A percentile compares a stretch with the other conserved stretches of the same genome.
phyloP scores from a whole-genome alignment of 2,329 filamentous ascomycete genomes.

The Penicillium sp. region DNA sequence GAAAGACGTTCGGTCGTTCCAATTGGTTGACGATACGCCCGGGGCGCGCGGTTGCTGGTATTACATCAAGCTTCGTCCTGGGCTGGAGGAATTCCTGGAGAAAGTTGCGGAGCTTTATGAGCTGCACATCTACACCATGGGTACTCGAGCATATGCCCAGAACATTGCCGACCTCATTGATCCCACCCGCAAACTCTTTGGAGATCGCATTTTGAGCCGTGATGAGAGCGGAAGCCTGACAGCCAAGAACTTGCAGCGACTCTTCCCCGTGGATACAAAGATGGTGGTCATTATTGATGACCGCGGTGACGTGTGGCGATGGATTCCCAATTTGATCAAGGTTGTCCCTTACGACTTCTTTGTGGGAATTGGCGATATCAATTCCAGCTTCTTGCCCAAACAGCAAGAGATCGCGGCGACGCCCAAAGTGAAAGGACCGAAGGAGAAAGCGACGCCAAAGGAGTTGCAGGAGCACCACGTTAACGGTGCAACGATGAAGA shows the following conservation, averaged over 20 bases:
- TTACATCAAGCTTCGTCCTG: constrained; percentile 96
- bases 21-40: constrained; percentile 82
- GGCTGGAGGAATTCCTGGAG: constrained; percentile 76
- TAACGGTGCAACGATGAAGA: constrained; percentile 35
- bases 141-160: constrained; percentile 91
- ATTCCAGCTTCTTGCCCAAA: constrained; percentile 93
- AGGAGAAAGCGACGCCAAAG: constrained; percentile 29
- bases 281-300: constrained; percentile 99
- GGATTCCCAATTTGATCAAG: constrained; percentile 90
- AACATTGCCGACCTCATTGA: constrained; percentile 93
- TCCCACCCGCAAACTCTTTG: constrained; percentile 84
- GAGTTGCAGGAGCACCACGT: constrained; percentile 29
- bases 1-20: constrained; percentile 84
- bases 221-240: constrained; percentile 95
- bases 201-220: constrained; percentile 90
- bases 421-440: constrained; percentile 40
- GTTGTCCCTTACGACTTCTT: constrained; percentile 97
- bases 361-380: constrained; percentile 97
- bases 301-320: constrained; percentile 93
- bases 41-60: constrained; percentile 83
- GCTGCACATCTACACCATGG: constrained; percentile 99
- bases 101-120: constrained; percentile 81
- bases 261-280: constrained; percentile 96
- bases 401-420: constrained; percentile 55
- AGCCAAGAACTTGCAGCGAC: constrained; percentile 81